phyloP scores from a whole-genome alignment of 495 filamentous ascomycete genomes.

The Immersiella caudata region DNA sequence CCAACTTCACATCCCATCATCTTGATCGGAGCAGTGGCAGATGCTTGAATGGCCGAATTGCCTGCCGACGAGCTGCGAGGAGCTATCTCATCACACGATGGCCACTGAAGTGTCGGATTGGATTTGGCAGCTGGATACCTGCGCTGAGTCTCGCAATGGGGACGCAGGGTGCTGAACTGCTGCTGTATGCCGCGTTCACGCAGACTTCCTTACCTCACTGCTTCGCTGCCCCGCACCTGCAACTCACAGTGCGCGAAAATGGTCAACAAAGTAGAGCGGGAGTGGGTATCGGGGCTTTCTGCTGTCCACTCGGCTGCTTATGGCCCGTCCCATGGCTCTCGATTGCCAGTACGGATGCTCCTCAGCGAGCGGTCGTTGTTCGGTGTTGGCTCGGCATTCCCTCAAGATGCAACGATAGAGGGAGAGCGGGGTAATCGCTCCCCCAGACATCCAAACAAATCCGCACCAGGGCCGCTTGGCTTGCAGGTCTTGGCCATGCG shows the following conservation, averaged over 20 bases:
- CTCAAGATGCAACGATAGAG: neutral
- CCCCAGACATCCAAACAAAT: neutral
- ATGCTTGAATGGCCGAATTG: neutral
- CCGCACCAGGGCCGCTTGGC: slow-evolving; percentile 12
- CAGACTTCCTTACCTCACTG: neutral
- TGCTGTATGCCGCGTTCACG: neutral
- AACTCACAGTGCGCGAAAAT: neutral
- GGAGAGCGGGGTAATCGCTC: slow-evolving; percentile 18
- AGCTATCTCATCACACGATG: neutral
- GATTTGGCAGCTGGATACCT: neutral
- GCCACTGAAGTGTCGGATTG: neutral
- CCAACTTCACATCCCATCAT: neutral
- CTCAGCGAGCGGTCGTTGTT: slow-evolving; percentile 22
- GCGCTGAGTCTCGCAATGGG: neutral
- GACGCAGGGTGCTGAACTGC: neutral
- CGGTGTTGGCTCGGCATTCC: slow-evolving; percentile 36
- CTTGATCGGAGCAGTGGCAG: neutral
- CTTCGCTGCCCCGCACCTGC: neutral
- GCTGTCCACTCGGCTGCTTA: neutral
- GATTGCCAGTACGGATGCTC: slow-evolving; percentile 8
- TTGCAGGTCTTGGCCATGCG: slow-evolving; percentile 15
- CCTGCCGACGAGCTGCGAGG: neutral
- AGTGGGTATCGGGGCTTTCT: neutral
- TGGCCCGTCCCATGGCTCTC: neutral
- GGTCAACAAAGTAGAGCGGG: neutral